phyloP scores from a whole-genome alignment of 108 stramenopile species.

The Skeletonema marinoi region DNA sequence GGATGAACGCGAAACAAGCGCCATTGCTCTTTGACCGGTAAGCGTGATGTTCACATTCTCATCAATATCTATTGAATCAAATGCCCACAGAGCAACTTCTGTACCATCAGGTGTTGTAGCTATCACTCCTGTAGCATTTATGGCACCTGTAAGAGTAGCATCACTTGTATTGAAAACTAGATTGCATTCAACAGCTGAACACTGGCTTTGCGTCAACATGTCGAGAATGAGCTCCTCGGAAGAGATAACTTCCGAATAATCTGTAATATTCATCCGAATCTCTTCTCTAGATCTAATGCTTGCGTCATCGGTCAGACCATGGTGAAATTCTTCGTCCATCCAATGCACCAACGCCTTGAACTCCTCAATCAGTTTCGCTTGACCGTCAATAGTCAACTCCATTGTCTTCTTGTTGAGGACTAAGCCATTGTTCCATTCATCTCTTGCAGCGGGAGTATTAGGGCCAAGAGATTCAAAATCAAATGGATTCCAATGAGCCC shows the following conservation, averaged over 20 bases:
- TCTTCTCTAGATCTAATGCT: constrained; percentile 37
- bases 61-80: constrained; percentile 76
- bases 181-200: constrained; percentile 44
- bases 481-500: constrained; percentile 59
- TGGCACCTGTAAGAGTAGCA: constrained; percentile 54
- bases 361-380: constrained; percentile 32
- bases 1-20: constrained; percentile 61
- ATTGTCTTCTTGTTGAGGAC: constrained; percentile 48
- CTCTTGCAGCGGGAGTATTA: constrained; percentile 38
- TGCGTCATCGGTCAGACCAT: constrained; percentile 41
- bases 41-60: constrained; percentile 64
- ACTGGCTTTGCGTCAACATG: constrained; percentile 52
- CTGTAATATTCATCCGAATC: constrained; percentile 33
- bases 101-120: constrained; percentile 61
- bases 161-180: constrained; percentile 80
- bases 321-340: constrained; percentile 46
- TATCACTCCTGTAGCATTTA: constrained; percentile 58
- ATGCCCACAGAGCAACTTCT: constrained; percentile 78
- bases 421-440: constrained; percentile 48
- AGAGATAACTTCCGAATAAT: constrained; percentile 29
- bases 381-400: constrained; percentile 36
- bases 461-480: constrained; percentile 46
- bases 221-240: constrained; percentile 18
- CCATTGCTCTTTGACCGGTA: constrained; percentile 76
- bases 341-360: constrained; percentile 34